A percentile compares a stretch with the other conserved stretches of the same genome.
Conservation (phyloP, 306 rosid species). For the Heteromeles arbutifolia region DNA sequence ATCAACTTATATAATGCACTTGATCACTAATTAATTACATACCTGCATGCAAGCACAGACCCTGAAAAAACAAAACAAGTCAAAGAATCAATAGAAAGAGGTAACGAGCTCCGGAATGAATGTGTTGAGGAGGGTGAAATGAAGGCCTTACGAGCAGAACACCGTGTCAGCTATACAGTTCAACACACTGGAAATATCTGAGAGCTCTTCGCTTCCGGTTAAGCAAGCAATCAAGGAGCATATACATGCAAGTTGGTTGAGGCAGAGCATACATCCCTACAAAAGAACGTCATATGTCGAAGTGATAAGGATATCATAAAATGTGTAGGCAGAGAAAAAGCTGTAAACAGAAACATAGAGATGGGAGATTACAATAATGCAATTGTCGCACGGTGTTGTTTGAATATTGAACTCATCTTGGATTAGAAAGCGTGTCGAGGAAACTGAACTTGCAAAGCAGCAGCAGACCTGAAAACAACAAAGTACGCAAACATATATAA, state of each 20-base stretch:
- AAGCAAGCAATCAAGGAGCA: slow-evolving; percentile 50
- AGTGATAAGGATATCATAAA: background rate
- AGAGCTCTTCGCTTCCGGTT: slow-evolving; percentile 46
- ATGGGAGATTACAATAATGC: slow-evolving; percentile 51
- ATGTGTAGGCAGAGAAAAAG: background rate
- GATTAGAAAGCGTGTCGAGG: slow-evolving; percentile 73
- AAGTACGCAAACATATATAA: background rate
- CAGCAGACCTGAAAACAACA: slow-evolving; percentile 46
- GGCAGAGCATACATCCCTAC: slow-evolving; percentile 47
- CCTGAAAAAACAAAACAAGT: slow-evolving; percentile 22
- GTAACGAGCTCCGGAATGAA: background rate
- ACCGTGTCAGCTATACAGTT: slow-evolving; percentile 48
- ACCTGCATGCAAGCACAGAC: slow-evolving; percentile 90
- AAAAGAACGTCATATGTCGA: background rate
- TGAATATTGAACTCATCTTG: slow-evolving; percentile 85
- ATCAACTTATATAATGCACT: background rate
- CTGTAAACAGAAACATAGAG: background rate
- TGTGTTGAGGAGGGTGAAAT: background rate
- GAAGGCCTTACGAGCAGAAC: slow-evolving; percentile 62
- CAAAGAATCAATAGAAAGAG: slow-evolving; percentile 7
- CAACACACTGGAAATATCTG: slow-evolving; percentile 40
- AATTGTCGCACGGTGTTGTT: slow-evolving; percentile 61
- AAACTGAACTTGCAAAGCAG: slow-evolving; percentile 63
- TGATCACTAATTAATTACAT: background rate
- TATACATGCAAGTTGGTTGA: slow-evolving; percentile 56